Percentiles rank a stretch among this genome's conserved stretches.
Evolutionary conservation across 2,329 filamentous ascomycete species (phyloP).

Genomic region (Aspergillus costaricaensis): DNA sequence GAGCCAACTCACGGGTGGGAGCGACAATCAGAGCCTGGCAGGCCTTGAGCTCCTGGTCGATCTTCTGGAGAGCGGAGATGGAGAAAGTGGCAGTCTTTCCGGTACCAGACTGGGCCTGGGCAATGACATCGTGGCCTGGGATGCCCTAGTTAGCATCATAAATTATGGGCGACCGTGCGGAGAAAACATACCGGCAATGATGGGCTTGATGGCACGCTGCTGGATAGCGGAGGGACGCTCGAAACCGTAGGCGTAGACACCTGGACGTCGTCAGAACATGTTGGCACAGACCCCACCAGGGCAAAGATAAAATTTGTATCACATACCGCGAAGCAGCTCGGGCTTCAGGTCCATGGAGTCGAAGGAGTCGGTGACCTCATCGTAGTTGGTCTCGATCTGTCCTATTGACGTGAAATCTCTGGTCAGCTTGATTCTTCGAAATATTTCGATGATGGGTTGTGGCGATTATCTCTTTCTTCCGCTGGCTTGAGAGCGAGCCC

Average conservation of each 20-base stretch:
- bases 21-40: constrained; percentile 98
- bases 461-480: constrained; percentile 16
- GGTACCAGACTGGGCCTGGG: constrained; percentile 98
- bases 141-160: constrained; percentile 15
- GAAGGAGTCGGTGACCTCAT: constrained; percentile 99
- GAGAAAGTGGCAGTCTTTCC: constrained; percentile 99
- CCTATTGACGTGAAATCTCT: constrained; percentile 54
- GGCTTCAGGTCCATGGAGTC: constrained; percentile 97
- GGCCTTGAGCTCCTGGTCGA: constrained; percentile 90
- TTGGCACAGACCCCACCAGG: constrained; percentile 27
- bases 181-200: constrained; percentile 84
- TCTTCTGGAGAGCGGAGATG: constrained; percentile 98
- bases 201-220: constrained; percentile 99
- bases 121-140: constrained; percentile 94
- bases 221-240: constrained; percentile 99
- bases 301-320: constrained; percentile 18
- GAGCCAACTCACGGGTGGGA: constrained; percentile 95
- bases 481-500: constrained; percentile 2
- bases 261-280: constrained; percentile 46
- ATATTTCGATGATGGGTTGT: constrained; percentile 11
- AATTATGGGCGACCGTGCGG: not conserved
- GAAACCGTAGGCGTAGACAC: constrained; percentile 99
- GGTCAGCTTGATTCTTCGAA: constrained; percentile 11
- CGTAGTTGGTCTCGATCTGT: constrained; percentile 99
- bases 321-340: constrained; percentile 90